phyloP scores from a whole-genome alignment of 106 monocot species.

The Apostasia ramifera region DNA sequence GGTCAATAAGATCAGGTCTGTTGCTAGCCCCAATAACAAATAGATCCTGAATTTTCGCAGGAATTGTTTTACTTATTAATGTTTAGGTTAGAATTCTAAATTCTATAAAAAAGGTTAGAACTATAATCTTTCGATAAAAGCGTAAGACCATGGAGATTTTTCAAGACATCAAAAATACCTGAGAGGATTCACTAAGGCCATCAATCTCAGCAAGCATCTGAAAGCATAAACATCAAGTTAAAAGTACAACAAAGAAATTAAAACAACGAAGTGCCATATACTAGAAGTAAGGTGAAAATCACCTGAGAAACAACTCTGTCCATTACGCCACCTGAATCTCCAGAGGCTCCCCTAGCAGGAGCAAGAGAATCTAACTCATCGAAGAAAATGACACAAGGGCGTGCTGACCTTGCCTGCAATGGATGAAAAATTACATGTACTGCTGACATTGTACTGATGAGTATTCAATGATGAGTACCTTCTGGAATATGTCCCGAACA shows the following conservation, averaged over 20 bases:
- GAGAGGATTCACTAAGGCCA: constrained; percentile 70
- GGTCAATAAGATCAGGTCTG: constrained; percentile 92
- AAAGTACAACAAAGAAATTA: neutral
- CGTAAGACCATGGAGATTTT: neutral
- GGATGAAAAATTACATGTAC: constrained; percentile 2
- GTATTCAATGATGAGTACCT: constrained; percentile 34
- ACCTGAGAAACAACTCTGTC: constrained; percentile 99
- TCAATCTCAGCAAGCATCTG: constrained; percentile 98
- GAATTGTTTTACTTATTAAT: neutral
- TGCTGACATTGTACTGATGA: neutral
- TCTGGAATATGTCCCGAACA: constrained; percentile 94
- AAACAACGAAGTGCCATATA: neutral
- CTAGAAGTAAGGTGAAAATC: neutral
- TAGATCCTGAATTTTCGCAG: constrained; percentile 43
- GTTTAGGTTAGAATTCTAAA: too few relatives aligned
- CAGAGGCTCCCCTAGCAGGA: constrained; percentile 95
- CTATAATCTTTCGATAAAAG: neutral
- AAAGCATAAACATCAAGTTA: constrained; percentile 4
- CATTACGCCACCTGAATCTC: constrained; percentile 99
- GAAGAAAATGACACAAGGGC: constrained; percentile 99
- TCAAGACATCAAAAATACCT: constrained; percentile 28
- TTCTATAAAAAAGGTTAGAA: neutral
- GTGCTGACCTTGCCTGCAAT: constrained; percentile 82
- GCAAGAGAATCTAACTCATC: constrained; percentile 99
- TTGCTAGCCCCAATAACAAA: constrained; percentile 98